Evolutionary conservation across 1,284 basidiomycete species (phyloP), one percentile per base, ranked within the genome.

Genomic region (Leccinum pachyderme): DNA sequence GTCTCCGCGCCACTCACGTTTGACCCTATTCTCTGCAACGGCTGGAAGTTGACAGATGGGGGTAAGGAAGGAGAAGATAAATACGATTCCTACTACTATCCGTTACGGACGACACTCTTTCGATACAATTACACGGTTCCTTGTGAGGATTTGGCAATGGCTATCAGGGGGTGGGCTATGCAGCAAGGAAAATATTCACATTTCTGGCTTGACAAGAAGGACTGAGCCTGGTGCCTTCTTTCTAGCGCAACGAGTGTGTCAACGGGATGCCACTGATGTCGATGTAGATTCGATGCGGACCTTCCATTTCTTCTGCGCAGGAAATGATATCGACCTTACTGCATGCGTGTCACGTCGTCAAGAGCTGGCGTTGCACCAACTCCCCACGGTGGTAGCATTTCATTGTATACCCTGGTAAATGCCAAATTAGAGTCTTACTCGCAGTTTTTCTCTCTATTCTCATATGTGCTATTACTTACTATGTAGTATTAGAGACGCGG

Each of bases 21-120:
- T 32, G 67, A 72, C 28, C 69, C 65, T 0, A 58, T 64, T 13
- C 53, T 53, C 3, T 57, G 61, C 29, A 65, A 64, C n/a, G 63
- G 66, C 33, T 73, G 69, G 70, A 49, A 0, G 9, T 4, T 63
- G 39, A 35, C 4, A 7, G 11, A 35, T 15, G 33, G 7, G 2
- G 12, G 7, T 35, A 4, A 11, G 7, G 33, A 37, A 1, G 6
- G 7, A 29, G 28, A 29, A 29, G 28, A 29, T 8, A 29, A 29
- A 5, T 55, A 53, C n/a, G 11, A 43, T 3, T 49, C 47, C 24
- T 24, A 53, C 8, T 53, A 39, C 9, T 33, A 49, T 27, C 31
- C 39, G 8, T 8, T 59, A 15, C 47, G 44, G 41, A 24, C 59
- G 39, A 68, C 65, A 1, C 7, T 64, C 11, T 66, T 68, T 55